Conservation (phyloP, 2,329 filamentous ascomycete genomes). For the Mycosphaerella arachidis region DNA sequence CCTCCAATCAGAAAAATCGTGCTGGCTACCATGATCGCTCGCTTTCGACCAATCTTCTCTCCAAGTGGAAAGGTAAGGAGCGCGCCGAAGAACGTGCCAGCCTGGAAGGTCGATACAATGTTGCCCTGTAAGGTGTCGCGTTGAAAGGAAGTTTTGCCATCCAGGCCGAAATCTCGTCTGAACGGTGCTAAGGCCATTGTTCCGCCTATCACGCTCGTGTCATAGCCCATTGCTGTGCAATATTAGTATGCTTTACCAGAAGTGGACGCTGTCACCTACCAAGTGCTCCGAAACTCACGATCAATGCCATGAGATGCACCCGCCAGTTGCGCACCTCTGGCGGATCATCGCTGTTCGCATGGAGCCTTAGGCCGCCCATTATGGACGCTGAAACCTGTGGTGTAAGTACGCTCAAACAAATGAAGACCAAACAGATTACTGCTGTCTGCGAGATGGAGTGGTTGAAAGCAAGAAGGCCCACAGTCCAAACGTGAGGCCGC, state of each 20-base stretch:
- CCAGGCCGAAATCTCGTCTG: conserved; percentile 34
- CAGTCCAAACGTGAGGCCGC: neutral
- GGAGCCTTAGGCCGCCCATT: neutral
- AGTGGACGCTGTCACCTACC: conserved; percentile 26
- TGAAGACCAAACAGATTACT: neutral
- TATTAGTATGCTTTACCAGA: neutral
- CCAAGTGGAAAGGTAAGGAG: conserved; percentile 44
- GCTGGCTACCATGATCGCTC: conserved; percentile 45
- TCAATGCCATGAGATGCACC: conserved; percentile 59
- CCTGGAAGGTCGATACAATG: conserved; percentile 38
- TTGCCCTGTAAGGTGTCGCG: conserved; percentile 39
- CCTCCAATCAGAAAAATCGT: conserved; percentile 42
- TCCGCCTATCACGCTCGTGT: conserved; percentile 37
- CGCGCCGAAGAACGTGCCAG: conserved; percentile 38
- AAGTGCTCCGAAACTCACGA: conserved; percentile 43
- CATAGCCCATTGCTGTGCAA: conserved; percentile 18
- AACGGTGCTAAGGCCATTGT: conserved; percentile 40
- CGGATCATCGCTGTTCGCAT: conserved; percentile 42
- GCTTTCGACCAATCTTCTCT: conserved; percentile 47
- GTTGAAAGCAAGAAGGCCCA: neutral
- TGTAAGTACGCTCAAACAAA: neutral
- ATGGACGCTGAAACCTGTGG: conserved; percentile 10
- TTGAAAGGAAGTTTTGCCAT: conserved; percentile 35
- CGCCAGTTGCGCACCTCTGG: conserved; percentile 65
- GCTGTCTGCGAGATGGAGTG: neutral